These are phyloP conservation scores for Holtermanniella nyarrowii DNA, from an alignment of 768 basidiomycete genomes.

Conservation along the genomic window DNA sequence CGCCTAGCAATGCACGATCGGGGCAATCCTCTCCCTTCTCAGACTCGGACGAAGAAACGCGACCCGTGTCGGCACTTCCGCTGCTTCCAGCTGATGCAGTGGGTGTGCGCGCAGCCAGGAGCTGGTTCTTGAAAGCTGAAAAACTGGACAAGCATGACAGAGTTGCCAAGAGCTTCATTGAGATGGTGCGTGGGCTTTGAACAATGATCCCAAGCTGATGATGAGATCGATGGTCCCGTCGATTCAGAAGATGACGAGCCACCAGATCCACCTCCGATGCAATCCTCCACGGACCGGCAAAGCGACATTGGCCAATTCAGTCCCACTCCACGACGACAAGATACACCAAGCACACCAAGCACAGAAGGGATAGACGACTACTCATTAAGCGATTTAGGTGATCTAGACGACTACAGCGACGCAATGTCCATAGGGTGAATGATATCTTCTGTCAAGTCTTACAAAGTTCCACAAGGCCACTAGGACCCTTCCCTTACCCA, in stretches of 20 bases:
- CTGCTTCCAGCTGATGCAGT: neutral
- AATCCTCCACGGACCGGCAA: neutral
- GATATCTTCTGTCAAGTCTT: neutral
- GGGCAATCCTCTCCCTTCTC: neutral
- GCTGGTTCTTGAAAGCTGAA: constrained; percentile 23
- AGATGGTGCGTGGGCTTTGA: constrained; percentile 14
- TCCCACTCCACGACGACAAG: neutral
- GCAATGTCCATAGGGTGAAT: neutral
- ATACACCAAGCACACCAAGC: neutral
- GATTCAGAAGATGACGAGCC: neutral
- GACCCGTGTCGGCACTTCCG: neutral
- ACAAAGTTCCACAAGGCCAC: no score
- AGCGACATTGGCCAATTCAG: neutral
- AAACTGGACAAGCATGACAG: constrained; percentile 14
- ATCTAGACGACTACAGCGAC: neutral
- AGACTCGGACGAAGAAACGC: neutral
- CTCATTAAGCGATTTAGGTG: neutral
- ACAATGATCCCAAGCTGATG: no score
- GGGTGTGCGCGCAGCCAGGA: constrained; percentile 13
- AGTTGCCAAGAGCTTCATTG: constrained; percentile 19
- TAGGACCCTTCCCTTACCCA: neutral
- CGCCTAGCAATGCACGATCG: neutral
- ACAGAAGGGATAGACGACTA: neutral
- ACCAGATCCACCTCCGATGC: neutral
- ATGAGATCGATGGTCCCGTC: neutral